A percentile compares a stretch with the other conserved stretches of the same genome.
Conservation (phyloP, 352 stramenopile species). For the Phytophthora tentaculata region DNA sequence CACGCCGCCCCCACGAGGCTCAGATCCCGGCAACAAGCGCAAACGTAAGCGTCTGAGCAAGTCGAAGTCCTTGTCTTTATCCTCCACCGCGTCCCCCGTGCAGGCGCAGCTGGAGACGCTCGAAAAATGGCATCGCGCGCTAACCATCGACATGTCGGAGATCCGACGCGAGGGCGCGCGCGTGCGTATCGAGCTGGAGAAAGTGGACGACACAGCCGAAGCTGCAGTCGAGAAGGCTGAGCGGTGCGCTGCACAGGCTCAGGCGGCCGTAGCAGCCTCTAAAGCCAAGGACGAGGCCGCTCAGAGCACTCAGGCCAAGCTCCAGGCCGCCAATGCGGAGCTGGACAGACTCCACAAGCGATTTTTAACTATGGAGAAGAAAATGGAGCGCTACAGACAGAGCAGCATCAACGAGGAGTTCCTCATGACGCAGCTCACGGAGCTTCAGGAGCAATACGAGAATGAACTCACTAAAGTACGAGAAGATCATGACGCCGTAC, state of each 20-base stretch:
- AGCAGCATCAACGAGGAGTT: slow-evolving; percentile 57
- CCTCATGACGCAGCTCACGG: slow-evolving; percentile 57
- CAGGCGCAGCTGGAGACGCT: slow-evolving; percentile 32
- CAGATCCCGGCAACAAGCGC: slow-evolving; percentile 36
- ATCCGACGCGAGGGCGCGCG: slow-evolving; percentile 37
- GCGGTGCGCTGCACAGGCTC: slow-evolving; percentile 21
- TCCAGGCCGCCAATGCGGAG: slow-evolving; percentile 1
- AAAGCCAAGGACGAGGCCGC: slow-evolving; percentile 20
- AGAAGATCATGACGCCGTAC: slow-evolving; percentile 28
- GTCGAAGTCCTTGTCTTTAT: not conserved
- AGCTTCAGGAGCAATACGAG: slow-evolving; percentile 61
- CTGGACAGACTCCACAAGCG: slow-evolving; percentile 35
- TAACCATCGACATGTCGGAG: slow-evolving; percentile 43
- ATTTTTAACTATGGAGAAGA: slow-evolving; percentile 31
- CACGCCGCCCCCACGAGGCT: slow-evolving; percentile 20
- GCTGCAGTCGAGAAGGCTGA: slow-evolving; percentile 43
- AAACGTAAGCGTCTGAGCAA: slow-evolving; percentile 37
- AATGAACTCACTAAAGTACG: slow-evolving; percentile 39
- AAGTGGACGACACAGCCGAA: slow-evolving; percentile 47
- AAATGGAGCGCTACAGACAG: slow-evolving; percentile 21
- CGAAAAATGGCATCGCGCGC: slow-evolving; percentile 41
- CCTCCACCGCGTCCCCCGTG: not conserved
- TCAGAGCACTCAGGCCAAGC: slow-evolving; percentile 12
- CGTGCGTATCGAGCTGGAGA: slow-evolving; percentile 52
- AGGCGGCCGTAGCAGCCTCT: not conserved